Percentiles rank a stretch among this genome's conserved stretches.
Evolutionary conservation across 768 basidiomycete genomes (phyloP).

Genomic region (Kwoniella newhampshirensis): DNA sequence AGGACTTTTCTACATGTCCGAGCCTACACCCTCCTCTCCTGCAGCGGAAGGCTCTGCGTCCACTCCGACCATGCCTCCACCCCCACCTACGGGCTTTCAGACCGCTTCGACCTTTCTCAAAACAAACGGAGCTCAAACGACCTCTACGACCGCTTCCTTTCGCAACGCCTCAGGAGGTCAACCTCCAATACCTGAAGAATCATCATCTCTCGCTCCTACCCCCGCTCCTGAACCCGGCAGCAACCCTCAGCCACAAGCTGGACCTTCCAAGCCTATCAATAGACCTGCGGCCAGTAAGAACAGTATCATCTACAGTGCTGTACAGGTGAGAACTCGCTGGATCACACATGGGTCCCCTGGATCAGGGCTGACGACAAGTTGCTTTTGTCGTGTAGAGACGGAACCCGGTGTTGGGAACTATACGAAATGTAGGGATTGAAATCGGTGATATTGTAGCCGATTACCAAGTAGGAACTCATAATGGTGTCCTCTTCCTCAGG

Average conservation of each 20-base stretch:
- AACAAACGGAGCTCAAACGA: background rate
- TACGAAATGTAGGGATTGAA: slow-evolving; percentile 87
- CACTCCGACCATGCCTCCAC: slow-evolving; percentile 14
- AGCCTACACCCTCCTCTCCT: background rate
- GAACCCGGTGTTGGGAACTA: slow-evolving; percentile 82
- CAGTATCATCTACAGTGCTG: slow-evolving; percentile 48
- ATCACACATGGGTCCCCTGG: background rate
- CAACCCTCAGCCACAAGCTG: slow-evolving; percentile 2
- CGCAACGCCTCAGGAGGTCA: slow-evolving; percentile 25
- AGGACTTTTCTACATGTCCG: background rate
- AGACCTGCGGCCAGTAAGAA: slow-evolving; percentile 42
- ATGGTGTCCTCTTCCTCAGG: slow-evolving; percentile 90
- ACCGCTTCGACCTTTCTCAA: slow-evolving; percentile 24
- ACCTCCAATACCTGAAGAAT: slow-evolving; percentile 19
- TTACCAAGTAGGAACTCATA: slow-evolving; percentile 92
- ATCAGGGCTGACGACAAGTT: slow-evolving; percentile 1
- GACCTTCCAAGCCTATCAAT: slow-evolving; percentile 31
- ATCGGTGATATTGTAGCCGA: slow-evolving; percentile 91
- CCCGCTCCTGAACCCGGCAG: background rate
- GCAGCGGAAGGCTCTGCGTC: background rate
- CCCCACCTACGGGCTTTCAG: slow-evolving; percentile 11
- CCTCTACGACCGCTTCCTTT: slow-evolving; percentile 4
- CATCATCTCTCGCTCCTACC: slow-evolving; percentile 1
- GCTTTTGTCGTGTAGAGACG: slow-evolving; percentile 61
- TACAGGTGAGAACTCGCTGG: slow-evolving; percentile 47